Evolutionary conservation across 2,329 filamentous ascomycete species (phyloP).

Genomic region (Ambrosiella cleistominuta): DNA sequence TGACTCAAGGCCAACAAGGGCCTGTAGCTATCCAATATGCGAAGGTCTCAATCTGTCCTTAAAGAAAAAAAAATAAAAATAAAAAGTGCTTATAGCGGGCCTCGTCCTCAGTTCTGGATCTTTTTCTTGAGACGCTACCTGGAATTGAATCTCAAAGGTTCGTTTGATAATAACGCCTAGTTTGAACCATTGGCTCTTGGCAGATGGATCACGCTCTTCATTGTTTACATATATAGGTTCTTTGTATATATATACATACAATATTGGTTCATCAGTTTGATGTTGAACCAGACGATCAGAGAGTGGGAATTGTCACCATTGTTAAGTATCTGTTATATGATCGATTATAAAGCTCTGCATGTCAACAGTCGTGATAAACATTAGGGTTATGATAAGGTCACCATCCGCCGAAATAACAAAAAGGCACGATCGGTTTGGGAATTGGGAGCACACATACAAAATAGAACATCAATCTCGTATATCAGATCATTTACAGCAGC

Average conservation of each 20-base stretch:
- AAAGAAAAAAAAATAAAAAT: background rate
- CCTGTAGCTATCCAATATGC: background rate
- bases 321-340: background rate
- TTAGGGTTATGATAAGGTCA: background rate
- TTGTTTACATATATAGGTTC: too few relatives aligned
- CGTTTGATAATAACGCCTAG: too few relatives aligned
- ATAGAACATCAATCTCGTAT: background rate
- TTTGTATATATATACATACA: background rate
- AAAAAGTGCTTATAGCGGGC: background rate
- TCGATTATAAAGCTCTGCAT: background rate
- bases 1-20: background rate
- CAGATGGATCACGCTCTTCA: too few relatives aligned
- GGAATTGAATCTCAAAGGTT: background rate
- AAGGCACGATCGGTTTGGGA: too few relatives aligned
- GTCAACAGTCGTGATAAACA: background rate
- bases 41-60: background rate
- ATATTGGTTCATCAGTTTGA: background rate
- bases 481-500: background rate
- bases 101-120: background rate
- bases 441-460: too few relatives aligned
- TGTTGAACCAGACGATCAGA: background rate
- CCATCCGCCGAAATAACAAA: background rate
- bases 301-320: background rate
- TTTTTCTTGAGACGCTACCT: background rate
- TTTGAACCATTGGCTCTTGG: too few relatives aligned